These are phyloP conservation scores for Verticillium zaregamsianum DNA, from an alignment of 2,329 filamentous ascomycete genomes.

Conservation along the genomic window DNA sequence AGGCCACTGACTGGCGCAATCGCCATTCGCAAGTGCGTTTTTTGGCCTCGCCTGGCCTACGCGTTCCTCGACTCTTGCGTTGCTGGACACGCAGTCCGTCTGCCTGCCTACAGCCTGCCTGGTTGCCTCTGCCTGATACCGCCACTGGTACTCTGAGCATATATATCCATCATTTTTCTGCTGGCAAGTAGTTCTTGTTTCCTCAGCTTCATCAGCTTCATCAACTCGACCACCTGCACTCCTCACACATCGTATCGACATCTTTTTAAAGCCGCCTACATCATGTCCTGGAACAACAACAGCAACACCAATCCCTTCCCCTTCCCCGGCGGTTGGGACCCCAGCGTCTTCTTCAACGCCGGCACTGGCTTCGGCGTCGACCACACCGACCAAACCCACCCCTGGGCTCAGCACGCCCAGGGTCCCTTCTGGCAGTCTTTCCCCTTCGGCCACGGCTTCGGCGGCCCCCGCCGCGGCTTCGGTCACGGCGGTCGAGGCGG, in stretches of 20 bases:
- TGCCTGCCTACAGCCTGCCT: background rate
- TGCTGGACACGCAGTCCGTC: background rate
- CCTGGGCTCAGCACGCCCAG: background rate
- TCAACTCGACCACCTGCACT: conserved; percentile 3
- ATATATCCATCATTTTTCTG: background rate
- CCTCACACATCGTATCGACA: background rate
- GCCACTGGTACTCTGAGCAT: background rate
- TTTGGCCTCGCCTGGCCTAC: background rate
- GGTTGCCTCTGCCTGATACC: background rate
- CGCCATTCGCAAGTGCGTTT: background rate
- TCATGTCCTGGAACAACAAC: conserved; percentile 12
- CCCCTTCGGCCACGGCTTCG: conserved; percentile 1
- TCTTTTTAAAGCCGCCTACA: background rate
- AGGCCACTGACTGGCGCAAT: background rate
- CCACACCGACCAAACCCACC: background rate
- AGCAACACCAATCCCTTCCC: conserved; percentile 19
- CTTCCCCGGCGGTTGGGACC: conserved; percentile 17
- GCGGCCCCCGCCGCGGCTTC: conserved; percentile 2
- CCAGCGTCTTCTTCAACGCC: conserved; percentile 1
- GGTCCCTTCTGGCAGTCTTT: background rate
- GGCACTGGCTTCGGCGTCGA: conserved; percentile 8
- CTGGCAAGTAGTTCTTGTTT: background rate
- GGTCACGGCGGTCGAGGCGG: conserved; percentile 7
- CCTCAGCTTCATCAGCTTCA: conserved; percentile 3
- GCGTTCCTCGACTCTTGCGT: background rate